phyloP scores from a whole-genome alignment of 345 rosid genomes.

The Balakata baccata region DNA sequence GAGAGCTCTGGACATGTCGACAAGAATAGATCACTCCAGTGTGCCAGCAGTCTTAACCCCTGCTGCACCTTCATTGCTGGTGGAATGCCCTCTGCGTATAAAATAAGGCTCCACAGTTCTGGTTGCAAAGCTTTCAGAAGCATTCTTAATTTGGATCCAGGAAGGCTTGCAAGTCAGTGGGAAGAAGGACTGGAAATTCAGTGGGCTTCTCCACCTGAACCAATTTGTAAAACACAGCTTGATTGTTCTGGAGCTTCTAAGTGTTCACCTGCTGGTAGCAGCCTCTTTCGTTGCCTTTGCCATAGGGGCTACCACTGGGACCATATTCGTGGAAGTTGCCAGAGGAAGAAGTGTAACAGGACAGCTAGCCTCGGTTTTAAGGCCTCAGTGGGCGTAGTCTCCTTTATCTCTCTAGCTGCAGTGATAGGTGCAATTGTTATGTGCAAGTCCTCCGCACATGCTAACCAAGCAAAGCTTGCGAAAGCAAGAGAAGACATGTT shows the following conservation, averaged over 20 bases:
- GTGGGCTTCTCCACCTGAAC: constrained; percentile 51
- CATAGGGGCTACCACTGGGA: constrained; percentile 43
- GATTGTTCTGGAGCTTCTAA: constrained; percentile 49
- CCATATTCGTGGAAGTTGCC: constrained; percentile 35
- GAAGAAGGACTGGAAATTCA: constrained; percentile 61
- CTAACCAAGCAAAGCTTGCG: constrained; percentile 33
- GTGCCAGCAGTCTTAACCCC: constrained; percentile 38
- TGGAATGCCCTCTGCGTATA: constrained; percentile 66
- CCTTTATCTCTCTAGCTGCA: constrained; percentile 24
- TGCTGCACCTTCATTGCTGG: constrained; percentile 59
- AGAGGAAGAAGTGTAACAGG: constrained; percentile 25
- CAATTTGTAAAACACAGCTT: constrained; percentile 36
- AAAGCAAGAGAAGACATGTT: constrained; percentile 48
- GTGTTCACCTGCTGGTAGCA: constrained; percentile 35
- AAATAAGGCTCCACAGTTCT: constrained; percentile 56
- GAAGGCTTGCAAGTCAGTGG: constrained; percentile 41
- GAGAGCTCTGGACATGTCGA: constrained; percentile 44
- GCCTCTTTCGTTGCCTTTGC: constrained; percentile 49
- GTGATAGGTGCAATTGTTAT: constrained; percentile 16
- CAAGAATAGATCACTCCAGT: constrained; percentile 31
- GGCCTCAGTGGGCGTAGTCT: constrained; percentile 33
- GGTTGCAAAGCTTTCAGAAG: constrained; percentile 64
- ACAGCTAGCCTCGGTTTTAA: constrained; percentile 26
- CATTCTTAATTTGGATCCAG: constrained; percentile 44
- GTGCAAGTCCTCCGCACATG: constrained; percentile 17